These are phyloP conservation scores for Lineolata rhizophorae DNA, from an alignment of 495 filamentous ascomycete species.

Conservation along the genomic window DNA sequence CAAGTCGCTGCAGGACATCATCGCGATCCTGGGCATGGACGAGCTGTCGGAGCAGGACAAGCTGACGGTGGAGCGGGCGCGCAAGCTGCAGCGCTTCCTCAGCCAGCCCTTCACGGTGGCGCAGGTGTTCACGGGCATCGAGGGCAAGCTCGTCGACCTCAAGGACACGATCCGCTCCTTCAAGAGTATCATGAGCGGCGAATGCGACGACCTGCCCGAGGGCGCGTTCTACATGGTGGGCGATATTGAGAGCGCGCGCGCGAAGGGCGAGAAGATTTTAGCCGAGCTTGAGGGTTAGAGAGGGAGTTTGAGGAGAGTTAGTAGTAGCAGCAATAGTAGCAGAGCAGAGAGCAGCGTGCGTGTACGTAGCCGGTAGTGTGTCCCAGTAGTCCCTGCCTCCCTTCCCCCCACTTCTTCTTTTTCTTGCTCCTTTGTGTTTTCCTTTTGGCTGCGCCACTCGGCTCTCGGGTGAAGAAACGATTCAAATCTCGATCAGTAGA, in stretches of 20 bases:
- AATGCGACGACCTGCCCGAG: slow-evolving; percentile 90
- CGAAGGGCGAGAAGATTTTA: slow-evolving; percentile 98
- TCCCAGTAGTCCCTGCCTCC: too few relatives aligned
- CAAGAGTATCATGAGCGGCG: slow-evolving; percentile 91
- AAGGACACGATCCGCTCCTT: slow-evolving; percentile 96
- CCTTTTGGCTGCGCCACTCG: too few relatives aligned
- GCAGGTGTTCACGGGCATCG: slow-evolving; percentile 95
- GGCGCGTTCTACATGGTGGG: slow-evolving; percentile 98
- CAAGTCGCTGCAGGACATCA: slow-evolving; percentile 99
- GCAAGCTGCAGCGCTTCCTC: slow-evolving; percentile 99
- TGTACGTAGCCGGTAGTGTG: too few relatives aligned
- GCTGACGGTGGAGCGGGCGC: slow-evolving; percentile 98
- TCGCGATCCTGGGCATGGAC: slow-evolving; percentile 99
- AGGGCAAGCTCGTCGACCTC: slow-evolving; percentile 88
- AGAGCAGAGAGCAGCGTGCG: too few relatives aligned
- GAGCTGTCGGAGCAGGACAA: slow-evolving; percentile 97
- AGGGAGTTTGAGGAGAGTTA: too few relatives aligned
- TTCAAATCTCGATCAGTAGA: too few relatives aligned
- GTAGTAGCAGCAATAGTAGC: too few relatives aligned
- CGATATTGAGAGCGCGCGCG: slow-evolving; percentile 75
- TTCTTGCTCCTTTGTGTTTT: too few relatives aligned
- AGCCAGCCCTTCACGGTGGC: slow-evolving; percentile 97
- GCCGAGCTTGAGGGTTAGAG: slow-evolving; percentile 75
- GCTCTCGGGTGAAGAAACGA: too few relatives aligned
- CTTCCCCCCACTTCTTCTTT: too few relatives aligned